Conservation (phyloP, 139 green algal species). For the Pedinophyceae sp. region DNA sequence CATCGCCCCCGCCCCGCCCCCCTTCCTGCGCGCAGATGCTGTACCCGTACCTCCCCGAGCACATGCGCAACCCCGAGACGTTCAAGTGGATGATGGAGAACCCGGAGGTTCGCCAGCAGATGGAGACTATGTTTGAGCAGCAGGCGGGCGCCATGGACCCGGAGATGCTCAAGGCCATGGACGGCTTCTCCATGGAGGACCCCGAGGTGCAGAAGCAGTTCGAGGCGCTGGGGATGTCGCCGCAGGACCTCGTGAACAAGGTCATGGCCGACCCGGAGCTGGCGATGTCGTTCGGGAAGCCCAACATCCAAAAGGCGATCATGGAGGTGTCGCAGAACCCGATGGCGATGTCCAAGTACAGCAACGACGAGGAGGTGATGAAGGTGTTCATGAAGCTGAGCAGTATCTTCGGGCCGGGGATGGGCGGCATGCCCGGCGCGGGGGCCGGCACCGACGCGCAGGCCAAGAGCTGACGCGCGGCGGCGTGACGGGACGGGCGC, state of each 20-base stretch:
- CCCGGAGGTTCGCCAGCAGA: slow-evolving; percentile 37
- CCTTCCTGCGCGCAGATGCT: no score
- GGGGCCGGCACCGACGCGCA: no score
- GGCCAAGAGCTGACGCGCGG: no score
- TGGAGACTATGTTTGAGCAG: slow-evolving; percentile 39
- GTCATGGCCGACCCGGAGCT: slow-evolving; percentile 64
- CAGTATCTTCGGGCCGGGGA: not conserved
- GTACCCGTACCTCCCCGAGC: slow-evolving; percentile 76
- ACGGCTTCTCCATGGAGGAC: not conserved
- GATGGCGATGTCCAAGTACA: slow-evolving; percentile 69
- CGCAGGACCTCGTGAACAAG: slow-evolving; percentile 58
- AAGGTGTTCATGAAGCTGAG: slow-evolving; percentile 30
- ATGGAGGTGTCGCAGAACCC: slow-evolving; percentile 64
- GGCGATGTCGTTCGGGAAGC: slow-evolving; percentile 54
- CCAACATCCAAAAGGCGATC: slow-evolving; percentile 53
- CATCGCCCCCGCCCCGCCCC: no score
- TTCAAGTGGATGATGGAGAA: slow-evolving; percentile 81
- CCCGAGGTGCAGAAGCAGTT: slow-evolving; percentile 55
- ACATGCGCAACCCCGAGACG: slow-evolving; percentile 68
- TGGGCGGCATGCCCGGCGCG: slow-evolving; percentile 5
- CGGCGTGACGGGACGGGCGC: no score
- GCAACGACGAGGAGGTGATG: slow-evolving; percentile 63
- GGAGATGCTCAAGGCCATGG: not conserved
- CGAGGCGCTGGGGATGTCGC: slow-evolving; percentile 50
- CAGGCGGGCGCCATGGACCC: slow-evolving; percentile 15